Conservation (phyloP, 257 asterid genomes). For the Buddleja alternifolia region DNA sequence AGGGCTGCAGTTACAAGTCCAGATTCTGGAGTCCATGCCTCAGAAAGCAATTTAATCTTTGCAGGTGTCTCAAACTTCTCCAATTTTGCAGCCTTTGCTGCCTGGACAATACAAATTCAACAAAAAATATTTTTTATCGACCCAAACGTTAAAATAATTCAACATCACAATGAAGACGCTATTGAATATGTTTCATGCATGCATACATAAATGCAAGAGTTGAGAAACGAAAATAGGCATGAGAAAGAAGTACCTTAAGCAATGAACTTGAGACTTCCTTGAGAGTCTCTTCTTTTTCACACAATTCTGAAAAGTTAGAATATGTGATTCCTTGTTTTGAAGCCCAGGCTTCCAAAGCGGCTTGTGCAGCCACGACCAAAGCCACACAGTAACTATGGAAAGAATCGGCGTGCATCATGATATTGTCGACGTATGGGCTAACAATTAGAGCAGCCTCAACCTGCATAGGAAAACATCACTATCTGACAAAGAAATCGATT, state of each 20-base stretch:
- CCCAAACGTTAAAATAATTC: background rate
- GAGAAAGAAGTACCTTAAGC: constrained; percentile 58
- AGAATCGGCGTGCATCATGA: constrained; percentile 93
- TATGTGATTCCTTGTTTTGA: constrained; percentile 54
- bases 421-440: constrained; percentile 77
- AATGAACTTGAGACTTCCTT: constrained; percentile 79
- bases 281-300: constrained; percentile 63
- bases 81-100: constrained; percentile 72
- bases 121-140: background rate
- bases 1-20: constrained; percentile 95
- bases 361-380: constrained; percentile 79
- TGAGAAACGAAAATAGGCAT: background rate
- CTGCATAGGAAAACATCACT: constrained; percentile 44
- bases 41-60: constrained; percentile 75
- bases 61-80: constrained; percentile 88
- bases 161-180: too few species aligned
- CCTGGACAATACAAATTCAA: constrained; percentile 44
- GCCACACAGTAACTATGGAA: constrained; percentile 87
- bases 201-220: background rate
- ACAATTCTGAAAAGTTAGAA: constrained; percentile 69
- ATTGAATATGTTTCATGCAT: too few species aligned
- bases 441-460: constrained; percentile 79
- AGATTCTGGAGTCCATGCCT: constrained; percentile 93
- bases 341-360: constrained; percentile 86
- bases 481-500: constrained; percentile 7